Base-by-base conservation (phyloP, 192 early-diverging fungal genomes). In the Endogone sp. region DNA sequence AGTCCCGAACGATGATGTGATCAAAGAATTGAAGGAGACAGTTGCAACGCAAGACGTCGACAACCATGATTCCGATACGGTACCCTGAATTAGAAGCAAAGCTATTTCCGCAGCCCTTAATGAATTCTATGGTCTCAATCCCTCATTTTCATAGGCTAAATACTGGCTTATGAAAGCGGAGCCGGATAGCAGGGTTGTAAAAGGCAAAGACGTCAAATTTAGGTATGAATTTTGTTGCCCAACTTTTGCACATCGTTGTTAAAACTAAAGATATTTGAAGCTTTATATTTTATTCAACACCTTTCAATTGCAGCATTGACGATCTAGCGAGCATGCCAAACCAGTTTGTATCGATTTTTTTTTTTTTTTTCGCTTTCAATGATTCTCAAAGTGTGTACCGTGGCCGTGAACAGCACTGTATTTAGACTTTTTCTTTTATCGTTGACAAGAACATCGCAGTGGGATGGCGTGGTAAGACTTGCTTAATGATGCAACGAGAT, bases 121-220 rank as follows among this genome's bases (percentile, higher is more conserved):
- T 9, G 6, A 65, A 68, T n/a, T 13, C 20, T 25, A 11, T 71
- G 24, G 62, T 29, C 3, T 31, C 22, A 26, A 60, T 22, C 59
- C 21, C 10, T 26, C 59, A 28, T 60, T 23, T 8, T 28, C 59
- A 28, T 56, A 70, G 60, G 67, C 67, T 24, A 74, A 77, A 21
- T 85, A 84, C 72, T 94, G 89, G 88, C 75, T 94, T n/a, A 90
- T 94, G 84, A 94, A 94, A 64, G 88, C 89, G 16, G 93, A 93
- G 69, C 90, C 91, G 3, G 88, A 94, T 29, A 80, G 88, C 2
- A 81, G 90, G 24, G 58, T 92, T 22, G 87, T 83, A 30, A 87
- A 86, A 29, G 88, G 81, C 2, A 74, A 71, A 16, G 90, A 92
- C 68, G 88, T 90, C 16, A 86, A 83, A 57, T 92, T 90, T 60